Percentiles rank a stretch among this genome's conserved stretches.
Conservation (phyloP, 2,329 filamentous ascomycete species). For the Trichoderma pleuroti region DNA sequence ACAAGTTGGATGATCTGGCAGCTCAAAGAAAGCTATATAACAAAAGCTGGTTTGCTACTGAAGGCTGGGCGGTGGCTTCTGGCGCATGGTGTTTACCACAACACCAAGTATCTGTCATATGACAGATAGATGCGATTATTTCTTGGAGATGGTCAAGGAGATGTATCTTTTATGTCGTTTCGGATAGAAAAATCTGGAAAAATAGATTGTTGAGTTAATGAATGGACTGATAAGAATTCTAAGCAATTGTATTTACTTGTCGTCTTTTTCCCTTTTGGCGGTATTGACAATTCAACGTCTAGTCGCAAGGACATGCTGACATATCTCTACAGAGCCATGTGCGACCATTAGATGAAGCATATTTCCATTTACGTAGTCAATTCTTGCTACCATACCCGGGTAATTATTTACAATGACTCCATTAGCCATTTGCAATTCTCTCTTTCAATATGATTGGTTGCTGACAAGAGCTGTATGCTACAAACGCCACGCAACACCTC, state of each 20-base stretch:
- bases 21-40: neutral
- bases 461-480: neutral
- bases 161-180: neutral
- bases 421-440: neutral
- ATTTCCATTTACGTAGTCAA: neutral
- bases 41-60: neutral
- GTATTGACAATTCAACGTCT: neutral
- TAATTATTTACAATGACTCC: neutral
- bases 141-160: neutral
- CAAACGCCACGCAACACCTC: neutral
- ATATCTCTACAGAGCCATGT: neutral
- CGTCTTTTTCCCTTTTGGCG: neutral
- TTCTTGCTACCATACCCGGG: neutral
- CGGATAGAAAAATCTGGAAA: neutral
- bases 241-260: neutral
- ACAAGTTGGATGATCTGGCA: neutral
- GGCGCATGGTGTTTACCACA: neutral
- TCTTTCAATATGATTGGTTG: neutral
- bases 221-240: neutral
- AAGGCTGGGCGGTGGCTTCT: neutral
- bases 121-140: neutral
- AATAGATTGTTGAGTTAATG: neutral
- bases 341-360: neutral
- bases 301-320: neutral
- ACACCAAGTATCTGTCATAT: neutral